These are phyloP conservation scores for Crithidia thermophila DNA, from an alignment of 208 protist species.

Conservation along the genomic window DNA sequence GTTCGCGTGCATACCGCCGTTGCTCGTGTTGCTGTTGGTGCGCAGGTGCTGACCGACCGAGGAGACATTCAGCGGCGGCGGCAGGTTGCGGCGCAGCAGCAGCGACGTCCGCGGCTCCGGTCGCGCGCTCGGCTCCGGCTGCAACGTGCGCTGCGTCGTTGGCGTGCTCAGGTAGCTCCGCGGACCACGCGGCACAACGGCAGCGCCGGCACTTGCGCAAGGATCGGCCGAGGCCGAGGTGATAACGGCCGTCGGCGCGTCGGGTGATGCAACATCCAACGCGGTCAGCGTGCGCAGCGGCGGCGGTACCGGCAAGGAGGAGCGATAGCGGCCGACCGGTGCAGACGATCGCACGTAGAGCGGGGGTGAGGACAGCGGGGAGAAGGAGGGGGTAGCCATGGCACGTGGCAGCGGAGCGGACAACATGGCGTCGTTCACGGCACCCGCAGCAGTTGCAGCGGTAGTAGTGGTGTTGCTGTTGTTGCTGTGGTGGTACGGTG, in stretches of 20 bases:
- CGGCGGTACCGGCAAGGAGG: conserved; percentile 20
- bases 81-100: not conserved
- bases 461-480: too few relatives aligned
- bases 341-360: not conserved
- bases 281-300: conserved; percentile 22
- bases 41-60: not conserved
- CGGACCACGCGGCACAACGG: too few relatives aligned
- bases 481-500: too few relatives aligned
- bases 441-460: too few relatives aligned
- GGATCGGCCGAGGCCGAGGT: too few relatives aligned
- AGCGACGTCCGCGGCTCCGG: conserved; percentile 1
- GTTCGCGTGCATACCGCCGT: too few relatives aligned
- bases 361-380: not conserved
- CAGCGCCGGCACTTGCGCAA: too few relatives aligned
- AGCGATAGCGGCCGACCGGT: conserved; percentile 14
- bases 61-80: not conserved
- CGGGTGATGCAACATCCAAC: not conserved
- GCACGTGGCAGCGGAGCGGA: not conserved
- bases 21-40: too few relatives aligned
- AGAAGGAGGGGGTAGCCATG: not conserved
- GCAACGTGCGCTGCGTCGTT: too few relatives aligned
- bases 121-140: not conserved
- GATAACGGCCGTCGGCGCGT: not conserved
- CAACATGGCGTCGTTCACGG: not conserved
- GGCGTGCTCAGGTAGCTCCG: too few relatives aligned